Evolutionary conservation across 495 filamentous ascomycete species (phyloP), one percentile per base, ranked within the genome.

Genomic region (Venustampulla echinocandica): DNA sequence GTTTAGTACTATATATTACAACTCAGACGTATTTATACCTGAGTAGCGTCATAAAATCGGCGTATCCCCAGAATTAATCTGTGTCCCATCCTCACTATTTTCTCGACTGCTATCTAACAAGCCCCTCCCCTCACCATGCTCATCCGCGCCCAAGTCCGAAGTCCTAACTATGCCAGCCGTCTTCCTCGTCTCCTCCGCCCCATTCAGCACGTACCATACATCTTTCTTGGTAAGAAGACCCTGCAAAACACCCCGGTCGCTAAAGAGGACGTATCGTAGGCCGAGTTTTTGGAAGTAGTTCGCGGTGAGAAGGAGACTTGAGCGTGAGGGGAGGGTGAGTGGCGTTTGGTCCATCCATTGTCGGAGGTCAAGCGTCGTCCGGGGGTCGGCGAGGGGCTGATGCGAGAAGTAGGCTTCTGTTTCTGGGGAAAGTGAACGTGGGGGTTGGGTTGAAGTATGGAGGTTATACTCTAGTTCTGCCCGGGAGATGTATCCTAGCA

Each of bases 291-390:
- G 86, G 66, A 98, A 97, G 74, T 97, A 88, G 28, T 77, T 81
- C 13, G 90, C 77, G 3, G 87, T 85, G 23, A 98, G 74, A 56
- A 86, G 76, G 45, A 97, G 77, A 40, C 74, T 82, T 40, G 75
- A 77, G 34, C 81, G 74, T 25, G 77, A 76, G 24, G 85, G 84
- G 10, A 98, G 74, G 0, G 93, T 96, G 24, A 98, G 84, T 1
- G 92, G 92, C 0, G 92, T 98, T 59, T 95, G 89, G 60, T 98
- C 92, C 86, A 98, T 95, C 90, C 90, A 98, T 4, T 87, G 89
- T 11, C 90, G 71, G 6, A 97, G 71, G 61, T 98, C 90, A 28
- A 97, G 72, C 0, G 81, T 89, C 7, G 79, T 74, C n/a, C 70
- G 63, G 1, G 85, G 81, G 52, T 94, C 87, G 0, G 85, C 82